A percentile compares a stretch with the other conserved stretches of the same genome.
These are phyloP conservation scores for Alternaria panax DNA, from an alignment of 2,329 filamentous ascomycete genomes.

Conservation along the genomic window DNA sequence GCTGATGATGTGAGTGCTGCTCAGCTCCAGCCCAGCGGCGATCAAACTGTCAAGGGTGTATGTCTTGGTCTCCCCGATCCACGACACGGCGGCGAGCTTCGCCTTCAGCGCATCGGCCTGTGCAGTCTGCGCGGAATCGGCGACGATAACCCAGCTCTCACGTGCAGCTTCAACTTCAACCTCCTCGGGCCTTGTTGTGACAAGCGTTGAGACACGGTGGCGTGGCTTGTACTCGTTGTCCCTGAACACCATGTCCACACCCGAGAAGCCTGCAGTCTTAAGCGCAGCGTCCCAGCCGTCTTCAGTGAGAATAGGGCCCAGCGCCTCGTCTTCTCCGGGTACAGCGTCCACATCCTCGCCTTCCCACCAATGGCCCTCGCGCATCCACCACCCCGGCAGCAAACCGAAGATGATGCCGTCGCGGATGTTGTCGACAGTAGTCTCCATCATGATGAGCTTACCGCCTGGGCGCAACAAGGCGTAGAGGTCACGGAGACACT, in stretches of 20 bases:
- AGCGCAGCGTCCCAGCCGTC: conserved; percentile 31
- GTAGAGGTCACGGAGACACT: conserved; percentile 7
- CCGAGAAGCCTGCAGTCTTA: conserved; percentile 11
- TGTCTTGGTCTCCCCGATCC: conserved; percentile 7
- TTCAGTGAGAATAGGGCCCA: conserved; percentile 11
- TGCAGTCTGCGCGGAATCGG: neutral
- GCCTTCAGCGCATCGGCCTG: conserved; percentile 6
- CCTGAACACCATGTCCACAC: conserved; percentile 14
- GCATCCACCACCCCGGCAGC: conserved; percentile 16
- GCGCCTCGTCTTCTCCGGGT: conserved; percentile 6
- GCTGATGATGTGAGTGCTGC: conserved; percentile 8
- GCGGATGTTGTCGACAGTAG: conserved; percentile 3
- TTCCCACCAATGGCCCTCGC: conserved; percentile 16
- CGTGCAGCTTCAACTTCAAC: conserved; percentile 11
- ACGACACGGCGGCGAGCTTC: conserved; percentile 5
- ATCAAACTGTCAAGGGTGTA: conserved; percentile 8
- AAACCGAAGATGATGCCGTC: conserved; percentile 16
- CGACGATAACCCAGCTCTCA: conserved; percentile 8
- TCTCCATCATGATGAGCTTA: conserved; percentile 20
- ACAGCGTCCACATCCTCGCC: conserved; percentile 11
- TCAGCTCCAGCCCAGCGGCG: conserved; percentile 8
- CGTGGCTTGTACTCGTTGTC: conserved; percentile 11
- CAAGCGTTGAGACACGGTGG: conserved; percentile 5
- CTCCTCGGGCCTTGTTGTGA: conserved; percentile 10
- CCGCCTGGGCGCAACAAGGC: conserved; percentile 13